Evolutionary conservation across 345 rosid species (phyloP).

Genomic region (Microcos paniculata): DNA sequence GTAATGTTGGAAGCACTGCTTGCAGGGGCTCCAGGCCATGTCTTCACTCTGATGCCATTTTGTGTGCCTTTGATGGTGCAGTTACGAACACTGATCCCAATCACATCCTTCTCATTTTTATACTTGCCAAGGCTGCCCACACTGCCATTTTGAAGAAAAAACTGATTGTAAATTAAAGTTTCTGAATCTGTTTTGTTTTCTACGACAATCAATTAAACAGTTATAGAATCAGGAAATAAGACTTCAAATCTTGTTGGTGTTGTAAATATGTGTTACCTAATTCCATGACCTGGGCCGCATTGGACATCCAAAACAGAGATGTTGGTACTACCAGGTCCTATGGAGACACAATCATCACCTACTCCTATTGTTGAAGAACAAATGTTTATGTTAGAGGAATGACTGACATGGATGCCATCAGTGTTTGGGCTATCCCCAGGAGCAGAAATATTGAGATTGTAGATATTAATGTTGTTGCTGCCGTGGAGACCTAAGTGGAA

Average conservation of each 20-base stretch:
- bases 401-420: slow-evolving; percentile 55
- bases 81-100: slow-evolving; percentile 32
- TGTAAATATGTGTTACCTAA: slow-evolving; percentile 34
- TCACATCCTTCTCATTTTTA: slow-evolving; percentile 41
- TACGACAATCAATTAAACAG: too few species aligned
- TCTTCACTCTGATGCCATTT: slow-evolving; percentile 54
- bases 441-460: slow-evolving; percentile 33
- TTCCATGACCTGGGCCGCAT: slow-evolving; percentile 68
- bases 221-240: neutral
- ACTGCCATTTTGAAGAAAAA: slow-evolving; percentile 20
- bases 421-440: slow-evolving; percentile 68
- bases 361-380: slow-evolving; percentile 38
- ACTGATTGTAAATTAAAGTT: neutral
- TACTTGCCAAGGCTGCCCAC: slow-evolving; percentile 60
- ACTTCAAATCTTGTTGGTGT: neutral
- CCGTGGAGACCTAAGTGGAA: slow-evolving; percentile 41
- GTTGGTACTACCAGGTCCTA: slow-evolving; percentile 48
- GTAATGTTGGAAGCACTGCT: slow-evolving; percentile 32
- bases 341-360: slow-evolving; percentile 64
- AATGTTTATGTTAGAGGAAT: slow-evolving; percentile 40
- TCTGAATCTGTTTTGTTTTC: neutral
- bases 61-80: slow-evolving; percentile 49
- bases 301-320: slow-evolving; percentile 27
- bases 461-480: slow-evolving; percentile 30
- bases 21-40: slow-evolving; percentile 41